A percentile compares a stretch with the other conserved stretches of the same genome.
Conservation (phyloP, 805 yeast genomes). For the Schwanniomyces polymorphus region DNA sequence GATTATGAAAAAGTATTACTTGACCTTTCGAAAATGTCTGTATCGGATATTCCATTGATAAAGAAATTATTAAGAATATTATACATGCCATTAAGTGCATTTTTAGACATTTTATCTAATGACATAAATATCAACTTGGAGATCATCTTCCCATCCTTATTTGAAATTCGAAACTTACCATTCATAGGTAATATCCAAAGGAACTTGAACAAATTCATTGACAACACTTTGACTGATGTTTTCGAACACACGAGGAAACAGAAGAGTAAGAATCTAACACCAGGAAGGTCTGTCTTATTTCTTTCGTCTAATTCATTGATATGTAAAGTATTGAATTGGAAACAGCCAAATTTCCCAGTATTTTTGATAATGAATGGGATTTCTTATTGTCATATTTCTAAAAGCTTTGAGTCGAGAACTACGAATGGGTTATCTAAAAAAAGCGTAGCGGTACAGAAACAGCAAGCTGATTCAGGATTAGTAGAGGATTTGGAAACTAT, state of each 20-base stretch:
- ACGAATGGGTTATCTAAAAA: conserved; percentile 36
- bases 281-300: conserved; percentile 69
- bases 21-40: conserved; percentile 38
- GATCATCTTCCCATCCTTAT: conserved; percentile 69
- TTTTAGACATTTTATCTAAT: conserved; percentile 56
- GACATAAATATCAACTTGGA: conserved; percentile 71
- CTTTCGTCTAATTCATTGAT: conserved; percentile 84
- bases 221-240: conserved; percentile 64
- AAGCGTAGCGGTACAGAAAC: background rate
- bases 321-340: conserved; percentile 96
- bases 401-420: conserved; percentile 38
- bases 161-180: conserved; percentile 38
- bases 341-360: conserved; percentile 97
- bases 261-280: conserved; percentile 19
- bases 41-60: conserved; percentile 37
- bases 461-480: background rate
- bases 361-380: conserved; percentile 79
- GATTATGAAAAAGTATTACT: conserved; percentile 39
- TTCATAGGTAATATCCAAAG: conserved; percentile 42
- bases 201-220: conserved; percentile 74
- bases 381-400: conserved; percentile 24
- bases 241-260: conserved; percentile 71
- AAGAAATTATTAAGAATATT: conserved; percentile 45
- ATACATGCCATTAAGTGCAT: conserved; percentile 59
- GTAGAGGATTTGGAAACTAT: conserved; percentile 13